phyloP scores from a whole-genome alignment of 345 rosid genomes.

The Excoecaria cochinchinensis region DNA sequence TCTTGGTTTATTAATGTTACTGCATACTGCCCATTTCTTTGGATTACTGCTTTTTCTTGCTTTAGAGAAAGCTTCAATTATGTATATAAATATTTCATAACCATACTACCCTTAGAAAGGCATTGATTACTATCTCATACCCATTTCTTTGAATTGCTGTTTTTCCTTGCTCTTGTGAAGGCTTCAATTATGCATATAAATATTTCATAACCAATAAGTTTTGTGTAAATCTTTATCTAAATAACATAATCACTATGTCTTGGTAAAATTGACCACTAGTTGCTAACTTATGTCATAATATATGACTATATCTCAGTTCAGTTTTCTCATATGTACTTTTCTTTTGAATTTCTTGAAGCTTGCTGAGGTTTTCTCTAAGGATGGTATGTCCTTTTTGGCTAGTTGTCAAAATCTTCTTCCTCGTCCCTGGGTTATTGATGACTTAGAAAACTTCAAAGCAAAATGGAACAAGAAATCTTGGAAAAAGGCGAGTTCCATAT shows the following conservation, averaged over 20 bases:
- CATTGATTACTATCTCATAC: not conserved
- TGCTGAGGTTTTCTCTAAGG: conserved; percentile 94
- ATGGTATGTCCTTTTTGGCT: conserved; percentile 95
- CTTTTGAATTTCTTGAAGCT: conserved; percentile 53
- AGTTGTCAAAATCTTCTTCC: conserved; percentile 90
- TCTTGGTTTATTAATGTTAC: not conserved
- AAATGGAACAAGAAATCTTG: conserved; percentile 86
- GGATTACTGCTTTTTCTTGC: not conserved
- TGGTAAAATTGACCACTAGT: not conserved
- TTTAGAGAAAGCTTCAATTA: not conserved
- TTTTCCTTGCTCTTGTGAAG: not conserved
- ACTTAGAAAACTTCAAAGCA: conserved; percentile 69
- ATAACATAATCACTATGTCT: not conserved
- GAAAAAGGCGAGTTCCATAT: conserved; percentile 67
- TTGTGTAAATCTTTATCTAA: not conserved
- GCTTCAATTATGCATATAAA: conserved; percentile 4
- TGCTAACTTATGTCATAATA: not conserved
- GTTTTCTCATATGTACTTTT: conserved; percentile 4
- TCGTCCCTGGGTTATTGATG: conserved; percentile 97
- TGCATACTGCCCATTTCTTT: not conserved
- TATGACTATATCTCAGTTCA: not conserved
- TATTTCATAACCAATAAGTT: not conserved
- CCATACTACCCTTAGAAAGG: not conserved
- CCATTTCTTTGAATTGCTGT: not conserved
- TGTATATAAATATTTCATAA: not conserved